Evolutionary conservation across 176 grass and related monocot genomes (phyloP).

Genomic region (Calamus simplicifolius): DNA sequence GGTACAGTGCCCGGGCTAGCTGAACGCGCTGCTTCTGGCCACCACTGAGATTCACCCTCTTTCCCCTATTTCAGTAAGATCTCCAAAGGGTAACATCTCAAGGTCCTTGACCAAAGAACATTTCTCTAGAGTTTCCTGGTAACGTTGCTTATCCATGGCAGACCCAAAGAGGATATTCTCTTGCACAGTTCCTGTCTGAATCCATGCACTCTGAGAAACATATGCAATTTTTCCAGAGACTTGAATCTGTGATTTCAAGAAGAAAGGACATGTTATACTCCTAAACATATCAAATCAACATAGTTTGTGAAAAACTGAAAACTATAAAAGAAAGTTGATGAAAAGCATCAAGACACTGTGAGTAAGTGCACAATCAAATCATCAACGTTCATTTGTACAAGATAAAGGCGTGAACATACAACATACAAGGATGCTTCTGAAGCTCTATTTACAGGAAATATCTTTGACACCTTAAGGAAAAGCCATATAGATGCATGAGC

Average conservation of each 20-base stretch:
- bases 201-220: constrained; percentile 26
- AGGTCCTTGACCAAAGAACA: constrained; percentile 22
- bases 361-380: too few species aligned
- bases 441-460: too few species aligned
- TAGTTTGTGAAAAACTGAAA: neutral
- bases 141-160: constrained; percentile 8
- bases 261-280: constrained; percentile 4
- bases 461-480: too few species aligned
- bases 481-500: too few species aligned
- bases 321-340: neutral
- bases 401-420: too few species aligned
- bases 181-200: constrained; percentile 8
- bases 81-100: constrained; percentile 16
- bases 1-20: constrained; percentile 14
- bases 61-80: constrained; percentile 21
- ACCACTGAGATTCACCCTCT: constrained; percentile 24
- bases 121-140: constrained; percentile 11
- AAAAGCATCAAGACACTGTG: too few species aligned
- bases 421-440: too few species aligned
- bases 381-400: too few species aligned
- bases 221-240: constrained; percentile 8
- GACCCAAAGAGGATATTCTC: constrained; percentile 20
- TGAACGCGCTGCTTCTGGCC: constrained; percentile 25
- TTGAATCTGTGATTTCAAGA: constrained; percentile 1
- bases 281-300: neutral